phyloP scores from a whole-genome alignment of 2,329 filamentous ascomycete genomes.

The Aquanectria penicillioides region DNA sequence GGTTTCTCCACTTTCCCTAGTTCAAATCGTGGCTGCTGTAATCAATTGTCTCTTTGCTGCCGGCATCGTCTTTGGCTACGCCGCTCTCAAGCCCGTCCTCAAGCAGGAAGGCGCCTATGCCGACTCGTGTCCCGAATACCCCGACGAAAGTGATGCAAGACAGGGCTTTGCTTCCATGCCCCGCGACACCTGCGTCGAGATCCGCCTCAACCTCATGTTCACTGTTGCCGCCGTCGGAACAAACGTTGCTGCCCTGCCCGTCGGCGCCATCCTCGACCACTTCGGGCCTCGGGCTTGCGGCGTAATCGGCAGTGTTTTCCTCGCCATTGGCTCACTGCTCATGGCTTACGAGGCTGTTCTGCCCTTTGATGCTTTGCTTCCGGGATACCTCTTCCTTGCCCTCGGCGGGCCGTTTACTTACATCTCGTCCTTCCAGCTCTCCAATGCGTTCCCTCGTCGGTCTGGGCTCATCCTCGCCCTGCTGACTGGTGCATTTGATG shows the following conservation, averaged over 20 bases:
- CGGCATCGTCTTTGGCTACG: slow-evolving; percentile 85
- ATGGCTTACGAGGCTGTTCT: slow-evolving; percentile 71
- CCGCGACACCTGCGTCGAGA: slow-evolving; percentile 56
- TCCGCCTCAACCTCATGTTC: slow-evolving; percentile 89
- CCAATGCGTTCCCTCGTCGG: slow-evolving; percentile 81
- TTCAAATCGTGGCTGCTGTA: slow-evolving; percentile 44
- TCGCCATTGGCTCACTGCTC: slow-evolving; percentile 75
- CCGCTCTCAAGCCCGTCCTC: slow-evolving; percentile 83
- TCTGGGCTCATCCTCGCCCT: slow-evolving; percentile 84
- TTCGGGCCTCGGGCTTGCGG: slow-evolving; percentile 83
- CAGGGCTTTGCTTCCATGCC: slow-evolving; percentile 32
- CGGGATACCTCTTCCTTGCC: slow-evolving; percentile 80
- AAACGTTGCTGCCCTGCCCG: slow-evolving; percentile 85
- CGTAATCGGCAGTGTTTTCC: slow-evolving; percentile 72
- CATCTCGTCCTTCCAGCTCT: slow-evolving; percentile 85
- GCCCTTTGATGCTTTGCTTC: slow-evolving; percentile 77
- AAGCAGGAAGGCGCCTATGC: slow-evolving; percentile 78
- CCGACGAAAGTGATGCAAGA: slow-evolving; percentile 6
- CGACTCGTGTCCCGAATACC: slow-evolving; percentile 62
- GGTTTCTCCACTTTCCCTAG: slow-evolving; percentile 24
- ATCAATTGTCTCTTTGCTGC: slow-evolving; percentile 75
- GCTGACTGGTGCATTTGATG: slow-evolving; percentile 84
- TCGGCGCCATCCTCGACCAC: slow-evolving; percentile 85
- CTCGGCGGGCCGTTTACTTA: slow-evolving; percentile 85
- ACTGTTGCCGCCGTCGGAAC: slow-evolving; percentile 88